Evolutionary conservation across 768 basidiomycete genomes (phyloP).

Genomic region (Rhodocollybia butyracea): DNA sequence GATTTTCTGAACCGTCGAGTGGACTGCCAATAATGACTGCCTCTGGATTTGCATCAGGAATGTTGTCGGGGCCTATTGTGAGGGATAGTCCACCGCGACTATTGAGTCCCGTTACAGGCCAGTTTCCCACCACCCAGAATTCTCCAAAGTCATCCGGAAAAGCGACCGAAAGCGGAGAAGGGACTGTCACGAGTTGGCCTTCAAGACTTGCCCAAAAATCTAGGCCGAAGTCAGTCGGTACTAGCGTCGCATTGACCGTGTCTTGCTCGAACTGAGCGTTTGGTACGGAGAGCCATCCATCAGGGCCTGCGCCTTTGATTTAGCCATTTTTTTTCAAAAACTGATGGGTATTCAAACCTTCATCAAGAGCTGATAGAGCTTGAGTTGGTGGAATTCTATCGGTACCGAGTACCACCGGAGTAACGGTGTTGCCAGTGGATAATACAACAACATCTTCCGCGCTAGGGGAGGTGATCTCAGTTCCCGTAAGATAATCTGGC

Average conservation of each 20-base stretch:
- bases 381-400: slow-evolving; percentile 53
- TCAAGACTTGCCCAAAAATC: slow-evolving; percentile 68
- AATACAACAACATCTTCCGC: slow-evolving; percentile 33
- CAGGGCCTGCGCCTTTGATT: too few relatives aligned
- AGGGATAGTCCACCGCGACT: slow-evolving; percentile 52
- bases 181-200: slow-evolving; percentile 53
- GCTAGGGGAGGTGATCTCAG: slow-evolving; percentile 45
- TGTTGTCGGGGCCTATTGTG: slow-evolving; percentile 45
- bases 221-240: slow-evolving; percentile 50
- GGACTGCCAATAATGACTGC: slow-evolving; percentile 50
- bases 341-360: too few relatives aligned
- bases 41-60: slow-evolving; percentile 60
- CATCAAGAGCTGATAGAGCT: slow-evolving; percentile 45
- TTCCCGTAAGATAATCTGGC: slow-evolving; percentile 46
- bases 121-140: slow-evolving; percentile 57
- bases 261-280: slow-evolving; percentile 49
- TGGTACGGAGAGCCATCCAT: slow-evolving; percentile 55
- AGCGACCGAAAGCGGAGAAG: slow-evolving; percentile 40
- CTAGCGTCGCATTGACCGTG: slow-evolving; percentile 41
- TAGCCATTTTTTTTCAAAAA: too few relatives aligned
- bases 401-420: slow-evolving; percentile 47
- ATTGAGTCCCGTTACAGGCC: slow-evolving; percentile 55
- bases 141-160: slow-evolving; percentile 54
- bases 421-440: slow-evolving; percentile 43
- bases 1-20: slow-evolving; percentile 51